Evolutionary conservation across 192 early-diverging fungal species (phyloP), one percentile per base, ranked within the genome.

Genomic region (Umbelopsis sp.): DNA sequence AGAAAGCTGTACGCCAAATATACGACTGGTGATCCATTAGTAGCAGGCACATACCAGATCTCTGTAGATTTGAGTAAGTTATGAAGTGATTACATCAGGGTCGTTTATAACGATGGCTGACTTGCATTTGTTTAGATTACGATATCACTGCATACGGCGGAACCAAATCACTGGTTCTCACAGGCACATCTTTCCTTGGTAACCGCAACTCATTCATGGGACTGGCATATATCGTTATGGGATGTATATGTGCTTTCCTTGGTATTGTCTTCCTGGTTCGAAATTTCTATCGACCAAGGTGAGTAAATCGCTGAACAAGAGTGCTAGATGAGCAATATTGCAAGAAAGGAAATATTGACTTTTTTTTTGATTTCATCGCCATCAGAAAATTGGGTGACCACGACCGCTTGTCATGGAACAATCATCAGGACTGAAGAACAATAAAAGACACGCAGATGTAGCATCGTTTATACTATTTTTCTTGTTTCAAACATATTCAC

Each of bases 171-270:
- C 77, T 99, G 26, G 96, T 99, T 22, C 86, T 99, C 50, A 95
- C 95, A 14, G 95, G 95, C 24, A 91, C 92, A 3, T 98, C 96
- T 36, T 90, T 98, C 72, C 84, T 99, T 66, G 98, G 98, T 70
- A 95, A 95, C n/a, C 92, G 94, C 65, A 99, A 98, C 81, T 88
- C 97, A 5, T 98, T 98, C 83, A 81, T 99, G 73, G 98, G 97
- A 17, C 83, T 92, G 43, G 94, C 97, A 3, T 99, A 97, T 84
- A 92, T 99, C 32, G 89, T 90, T 14, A 93, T 97, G 47, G 98
- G 98, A n/a, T 86, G 88, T 32, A 68, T 97, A 41, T 98, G 96
- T 81, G 92, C 93, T 70, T 75, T 94, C 20, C 79, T 99, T 20
- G 97, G 96, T 36, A 81, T 95, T 62, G 83, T 91, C 45, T 99